Percentiles rank a stretch among this genome's conserved stretches.
These are phyloP conservation scores for Zygosaccharomyces bisporus DNA, from an alignment of 805 yeast genomes.

Conservation along the genomic window DNA sequence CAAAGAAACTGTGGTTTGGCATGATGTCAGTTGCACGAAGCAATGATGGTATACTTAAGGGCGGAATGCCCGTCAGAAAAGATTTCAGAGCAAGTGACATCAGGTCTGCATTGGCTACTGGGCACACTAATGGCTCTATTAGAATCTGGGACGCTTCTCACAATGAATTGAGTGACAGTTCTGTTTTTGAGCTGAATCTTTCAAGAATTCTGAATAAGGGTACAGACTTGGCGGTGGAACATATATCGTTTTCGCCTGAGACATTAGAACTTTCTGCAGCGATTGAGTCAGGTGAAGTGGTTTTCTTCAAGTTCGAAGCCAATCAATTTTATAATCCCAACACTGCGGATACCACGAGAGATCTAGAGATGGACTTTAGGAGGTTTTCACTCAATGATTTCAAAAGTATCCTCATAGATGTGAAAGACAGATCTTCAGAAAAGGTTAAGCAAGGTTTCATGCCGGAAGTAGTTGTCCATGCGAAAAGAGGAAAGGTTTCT, in stretches of 20 bases:
- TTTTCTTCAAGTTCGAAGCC: conserved; percentile 64
- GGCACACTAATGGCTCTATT: conserved; percentile 81
- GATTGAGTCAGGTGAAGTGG: conserved; percentile 65
- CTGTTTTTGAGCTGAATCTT: conserved; percentile 58
- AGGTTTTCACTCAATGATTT: conserved; percentile 29
- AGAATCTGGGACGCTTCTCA: conserved; percentile 81
- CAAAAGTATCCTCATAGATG: conserved; percentile 40
- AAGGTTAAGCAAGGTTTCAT: conserved; percentile 54
- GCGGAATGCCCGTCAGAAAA: conserved; percentile 69
- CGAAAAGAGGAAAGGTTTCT: conserved; percentile 49
- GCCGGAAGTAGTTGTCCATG: conserved; percentile 47
- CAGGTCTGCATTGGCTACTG: conserved; percentile 68
- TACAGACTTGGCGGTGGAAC: conserved; percentile 44
- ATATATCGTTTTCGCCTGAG: conserved; percentile 72
- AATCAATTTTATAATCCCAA: conserved; percentile 45
- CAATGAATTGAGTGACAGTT: conserved; percentile 60
- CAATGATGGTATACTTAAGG: conserved; percentile 53
- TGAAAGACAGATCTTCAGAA: conserved; percentile 49
- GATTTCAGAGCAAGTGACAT: conserved; percentile 46
- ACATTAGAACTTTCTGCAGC: conserved; percentile 74
- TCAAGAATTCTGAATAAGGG: conserved; percentile 46
- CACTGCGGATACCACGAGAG: conserved; percentile 20
- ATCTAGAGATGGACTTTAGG: conserved; percentile 32
- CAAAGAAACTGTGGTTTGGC: conserved; percentile 73
- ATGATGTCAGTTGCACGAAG: conserved; percentile 52